These are phyloP conservation scores for Rubia balearica DNA, from an alignment of 305 asterid genomes.

Conservation along the genomic window DNA sequence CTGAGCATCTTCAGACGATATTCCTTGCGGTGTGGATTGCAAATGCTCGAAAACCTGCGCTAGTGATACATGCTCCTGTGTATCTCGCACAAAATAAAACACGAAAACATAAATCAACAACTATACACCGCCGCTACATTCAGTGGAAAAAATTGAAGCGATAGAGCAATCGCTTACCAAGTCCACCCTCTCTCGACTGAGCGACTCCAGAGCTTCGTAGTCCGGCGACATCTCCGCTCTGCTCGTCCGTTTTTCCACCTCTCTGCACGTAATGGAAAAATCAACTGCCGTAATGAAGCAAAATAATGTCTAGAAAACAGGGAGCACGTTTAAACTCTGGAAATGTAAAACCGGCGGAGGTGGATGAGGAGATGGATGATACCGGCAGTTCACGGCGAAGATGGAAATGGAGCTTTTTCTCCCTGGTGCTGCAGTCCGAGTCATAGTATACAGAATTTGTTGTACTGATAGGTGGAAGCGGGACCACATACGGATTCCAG, in stretches of 20 bases:
- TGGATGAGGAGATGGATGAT: too few relatives aligned
- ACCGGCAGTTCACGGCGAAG: too few relatives aligned
- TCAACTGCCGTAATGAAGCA: neutral
- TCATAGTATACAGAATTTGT: too few relatives aligned
- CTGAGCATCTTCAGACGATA: slow-evolving; percentile 17
- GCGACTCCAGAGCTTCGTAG: neutral
- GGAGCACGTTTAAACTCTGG: too few relatives aligned
- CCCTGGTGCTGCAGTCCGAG: too few relatives aligned
- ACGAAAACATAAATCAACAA: neutral
- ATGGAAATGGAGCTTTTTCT: too few relatives aligned
- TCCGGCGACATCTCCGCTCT: neutral
- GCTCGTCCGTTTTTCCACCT: neutral
- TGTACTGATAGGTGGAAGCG: too few relatives aligned
- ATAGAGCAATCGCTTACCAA: neutral
- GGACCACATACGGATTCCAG: too few relatives aligned
- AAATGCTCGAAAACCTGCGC: slow-evolving; percentile 28
- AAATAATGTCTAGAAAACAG: too few relatives aligned
- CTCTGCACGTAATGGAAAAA: neutral
- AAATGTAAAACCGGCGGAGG: too few relatives aligned
- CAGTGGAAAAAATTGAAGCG: neutral
- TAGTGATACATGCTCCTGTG: slow-evolving; percentile 24
- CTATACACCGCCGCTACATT: neutral
- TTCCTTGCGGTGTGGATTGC: slow-evolving; percentile 23
- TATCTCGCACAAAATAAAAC: neutral
- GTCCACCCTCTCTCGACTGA: neutral